phyloP scores from a whole-genome alignment of 306 rosid species.

The Sicyos edulis region DNA sequence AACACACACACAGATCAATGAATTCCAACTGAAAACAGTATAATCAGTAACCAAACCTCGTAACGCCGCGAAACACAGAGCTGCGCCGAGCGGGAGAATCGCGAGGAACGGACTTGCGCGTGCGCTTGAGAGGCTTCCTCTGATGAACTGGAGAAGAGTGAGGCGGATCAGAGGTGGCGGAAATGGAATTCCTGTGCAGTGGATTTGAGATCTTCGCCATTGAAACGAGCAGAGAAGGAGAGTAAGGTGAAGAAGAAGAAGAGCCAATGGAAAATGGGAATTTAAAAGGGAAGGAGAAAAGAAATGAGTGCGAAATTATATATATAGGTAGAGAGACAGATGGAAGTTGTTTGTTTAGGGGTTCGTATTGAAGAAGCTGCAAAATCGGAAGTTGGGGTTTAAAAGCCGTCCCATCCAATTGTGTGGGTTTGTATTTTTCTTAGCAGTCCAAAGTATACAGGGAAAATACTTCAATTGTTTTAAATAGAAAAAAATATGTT shows the following conservation, averaged over 20 bases:
- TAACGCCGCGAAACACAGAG: slow-evolving; percentile 76
- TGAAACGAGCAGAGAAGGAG: slow-evolving; percentile 14
- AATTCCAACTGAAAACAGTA: too few relatives aligned
- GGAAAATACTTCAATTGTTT: too few relatives aligned
- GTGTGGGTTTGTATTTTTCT: too few relatives aligned
- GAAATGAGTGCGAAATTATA: not conserved
- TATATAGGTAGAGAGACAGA: slow-evolving; percentile 9
- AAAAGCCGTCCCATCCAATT: too few relatives aligned
- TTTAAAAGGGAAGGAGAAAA: not conserved
- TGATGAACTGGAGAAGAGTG: slow-evolving; percentile 16
- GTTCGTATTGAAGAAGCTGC: not conserved
- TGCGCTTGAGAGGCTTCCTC: slow-evolving; percentile 33
- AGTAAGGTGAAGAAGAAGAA: not conserved
- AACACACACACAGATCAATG: too few relatives aligned
- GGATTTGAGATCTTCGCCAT: slow-evolving; percentile 63
- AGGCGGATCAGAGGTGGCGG: not conserved
- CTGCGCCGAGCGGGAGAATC: slow-evolving; percentile 72
- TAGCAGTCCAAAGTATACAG: too few relatives aligned
- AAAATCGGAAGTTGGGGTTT: slow-evolving; percentile 1
- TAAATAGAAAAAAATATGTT: too few relatives aligned
- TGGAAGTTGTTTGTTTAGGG: not conserved
- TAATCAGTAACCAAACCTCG: slow-evolving; percentile 62
- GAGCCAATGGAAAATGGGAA: slow-evolving; percentile 10
- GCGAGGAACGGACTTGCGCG: slow-evolving; percentile 54
- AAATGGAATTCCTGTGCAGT: slow-evolving; percentile 30